Conservation (phyloP, 768 basidiomycete genomes). For the Phlebiopsis flavidoalba region DNA sequence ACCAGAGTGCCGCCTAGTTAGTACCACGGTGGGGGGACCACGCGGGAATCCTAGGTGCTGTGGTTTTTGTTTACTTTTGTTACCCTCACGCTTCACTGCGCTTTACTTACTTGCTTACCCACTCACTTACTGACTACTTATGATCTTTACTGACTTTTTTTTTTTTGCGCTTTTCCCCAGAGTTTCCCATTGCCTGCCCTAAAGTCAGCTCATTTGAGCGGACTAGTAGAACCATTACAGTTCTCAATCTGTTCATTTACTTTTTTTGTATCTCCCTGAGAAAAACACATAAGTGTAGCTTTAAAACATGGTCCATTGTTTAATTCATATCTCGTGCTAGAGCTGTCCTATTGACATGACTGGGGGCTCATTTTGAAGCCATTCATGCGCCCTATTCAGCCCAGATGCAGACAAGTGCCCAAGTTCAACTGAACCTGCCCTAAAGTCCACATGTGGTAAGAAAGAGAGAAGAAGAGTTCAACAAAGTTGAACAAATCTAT, state of each 20-base stretch:
- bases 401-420: constrained; percentile 5
- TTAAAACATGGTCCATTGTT: neutral
- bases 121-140: neutral
- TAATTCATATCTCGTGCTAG: neutral
- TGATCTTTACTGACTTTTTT: constrained; percentile 8
- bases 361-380: neutral
- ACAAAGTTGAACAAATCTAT: constrained; percentile 59
- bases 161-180: constrained; percentile 2
- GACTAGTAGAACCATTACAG: neutral
- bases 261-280: neutral
- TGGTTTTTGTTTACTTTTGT: constrained; percentile 30
- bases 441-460: constrained; percentile 28
- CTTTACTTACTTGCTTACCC: constrained; percentile 3
- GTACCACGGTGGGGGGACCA: constrained; percentile 66
- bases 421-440: constrained; percentile 31
- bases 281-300: neutral
- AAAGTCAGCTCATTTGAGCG: neutral
- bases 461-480: constrained; percentile 36
- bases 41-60: constrained; percentile 42
- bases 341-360: neutral
- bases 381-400: neutral
- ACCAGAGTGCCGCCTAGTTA: constrained; percentile 58
- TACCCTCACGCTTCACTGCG: neutral
- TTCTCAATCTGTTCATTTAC: neutral
- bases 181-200: neutral